Base-by-base conservation (phyloP, 257 asterid genomes). In the Scutellaria galericulata region DNA sequence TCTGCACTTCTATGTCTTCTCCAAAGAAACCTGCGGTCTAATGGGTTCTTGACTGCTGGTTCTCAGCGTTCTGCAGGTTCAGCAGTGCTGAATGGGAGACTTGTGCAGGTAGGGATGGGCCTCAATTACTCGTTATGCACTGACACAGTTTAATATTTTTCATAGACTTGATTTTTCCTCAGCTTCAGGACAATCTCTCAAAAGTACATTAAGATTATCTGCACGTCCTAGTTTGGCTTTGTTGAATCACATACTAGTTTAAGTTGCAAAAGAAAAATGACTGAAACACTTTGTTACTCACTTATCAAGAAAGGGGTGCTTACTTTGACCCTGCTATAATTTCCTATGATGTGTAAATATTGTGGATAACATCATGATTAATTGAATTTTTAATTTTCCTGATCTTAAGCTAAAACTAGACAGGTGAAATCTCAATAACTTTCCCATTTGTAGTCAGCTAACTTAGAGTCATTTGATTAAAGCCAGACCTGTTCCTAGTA, bases 1-100 rank as follows among this genome's bases (percentile, higher is more conserved):
- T 92, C 99, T 56, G 98, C 99, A 46, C 98, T 95, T 85, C 76
- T 95, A 52, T 92, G 98, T 79, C 96, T 95, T 66, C 87, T 95
- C 71, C 99, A 95, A 84, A 90, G 90, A 82, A 92, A 92, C 71
- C 83, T 90, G 80, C 92, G 92, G 70, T 84, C 96, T 54, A 95
- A 76, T 84, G 99, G 98, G 73, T 92, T 92, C 80, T 68, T 89
- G 77, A 78, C 84, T 80, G 78, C 91, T 66, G 82, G 85, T 80
- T 80, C 96, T 81, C 97, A 87, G 77, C 96, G 96, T 69, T 84
- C 97, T 73, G 91, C 81, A 12, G 91, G 95, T 47, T 86, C 90
- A 59, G 60, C 86, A 44, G 97, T 92, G 67, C n/a, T 82, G 71
- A 92, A 87, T 80, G 98, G 98, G 73, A 88, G 89, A 77, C 80